Conservation (phyloP, 176 grass and related monocot species). For the Oryza brachyantha region DNA sequence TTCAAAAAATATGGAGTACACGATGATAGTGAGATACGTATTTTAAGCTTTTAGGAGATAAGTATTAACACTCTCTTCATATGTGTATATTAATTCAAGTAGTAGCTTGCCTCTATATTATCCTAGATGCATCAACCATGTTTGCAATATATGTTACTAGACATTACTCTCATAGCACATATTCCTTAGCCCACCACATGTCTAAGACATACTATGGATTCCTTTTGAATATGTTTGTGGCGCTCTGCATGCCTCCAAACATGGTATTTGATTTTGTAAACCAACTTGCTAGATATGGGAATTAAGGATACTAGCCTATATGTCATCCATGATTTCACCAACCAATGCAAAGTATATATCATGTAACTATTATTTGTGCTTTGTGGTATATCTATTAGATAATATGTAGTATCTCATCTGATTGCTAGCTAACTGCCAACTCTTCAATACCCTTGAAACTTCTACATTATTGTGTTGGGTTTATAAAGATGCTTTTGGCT, state of each 20-base stretch:
- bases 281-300: too few species aligned
- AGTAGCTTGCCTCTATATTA: not conserved
- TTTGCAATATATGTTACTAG: not conserved
- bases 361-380: not conserved
- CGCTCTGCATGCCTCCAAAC: not conserved
- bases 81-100: not conserved
- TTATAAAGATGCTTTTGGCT: not conserved
- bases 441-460: not conserved
- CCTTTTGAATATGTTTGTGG: not conserved
- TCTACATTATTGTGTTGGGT: not conserved
- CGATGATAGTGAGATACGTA: too few species aligned
- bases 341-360: not conserved
- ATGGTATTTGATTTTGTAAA: not conserved
- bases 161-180: too few species aligned
- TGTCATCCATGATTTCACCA: not conserved
- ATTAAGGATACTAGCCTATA: not conserved
- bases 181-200: not conserved
- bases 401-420: not conserved
- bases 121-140: too few species aligned
- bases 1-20: too few species aligned
- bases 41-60: not conserved
- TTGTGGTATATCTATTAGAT: too few species aligned
- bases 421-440: not conserved
- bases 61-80: not conserved
- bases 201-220: not conserved